Percentiles rank a stretch among this genome's conserved stretches.
phyloP scores from a whole-genome alignment of 768 basidiomycete genomes.

The Phylloporus sp. region DNA sequence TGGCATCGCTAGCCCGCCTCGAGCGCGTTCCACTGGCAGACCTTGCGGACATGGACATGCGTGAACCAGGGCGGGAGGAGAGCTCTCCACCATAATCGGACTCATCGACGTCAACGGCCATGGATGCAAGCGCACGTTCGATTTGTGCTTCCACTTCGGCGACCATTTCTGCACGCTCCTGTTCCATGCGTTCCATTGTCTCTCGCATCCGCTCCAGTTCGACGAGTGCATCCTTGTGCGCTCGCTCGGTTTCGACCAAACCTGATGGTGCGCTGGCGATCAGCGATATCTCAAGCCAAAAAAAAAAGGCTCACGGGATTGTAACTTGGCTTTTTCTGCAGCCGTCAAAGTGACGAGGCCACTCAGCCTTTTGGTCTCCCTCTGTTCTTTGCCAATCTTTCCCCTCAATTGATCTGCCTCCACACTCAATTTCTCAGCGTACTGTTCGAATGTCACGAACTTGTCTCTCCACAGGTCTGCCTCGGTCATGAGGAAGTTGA shows the following conservation, averaged over 20 bases:
- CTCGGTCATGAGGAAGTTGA: constrained; percentile 91
- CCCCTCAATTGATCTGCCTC: constrained; percentile 81
- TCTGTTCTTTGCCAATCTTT: constrained; percentile 89
- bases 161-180: constrained; percentile 83
- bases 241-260: constrained; percentile 73
- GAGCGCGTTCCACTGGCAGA: constrained; percentile 45
- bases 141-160: constrained; percentile 93
- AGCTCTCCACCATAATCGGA: constrained; percentile 57
- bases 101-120: constrained; percentile 72
- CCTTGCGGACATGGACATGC: constrained; percentile 54
- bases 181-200: constrained; percentile 83
- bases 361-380: constrained; percentile 80
- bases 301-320: constrained; percentile 63
- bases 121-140: constrained; percentile 77
- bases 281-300: background rate
- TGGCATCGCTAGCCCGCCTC: constrained; percentile 56
- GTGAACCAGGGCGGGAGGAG: constrained; percentile 65
- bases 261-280: constrained; percentile 39
- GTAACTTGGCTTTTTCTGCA: constrained; percentile 72
- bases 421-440: constrained; percentile 83
- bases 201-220: constrained; percentile 82
- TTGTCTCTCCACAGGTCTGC: constrained; percentile 89
- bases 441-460: constrained; percentile 90
- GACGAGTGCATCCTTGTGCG: constrained; percentile 72
- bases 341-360: constrained; percentile 73